Percentiles rank a stretch among this genome's conserved stretches.
These are phyloP conservation scores for Oryza punctata DNA, from an alignment of 176 grass and related monocot genomes.

Conservation along the genomic window DNA sequence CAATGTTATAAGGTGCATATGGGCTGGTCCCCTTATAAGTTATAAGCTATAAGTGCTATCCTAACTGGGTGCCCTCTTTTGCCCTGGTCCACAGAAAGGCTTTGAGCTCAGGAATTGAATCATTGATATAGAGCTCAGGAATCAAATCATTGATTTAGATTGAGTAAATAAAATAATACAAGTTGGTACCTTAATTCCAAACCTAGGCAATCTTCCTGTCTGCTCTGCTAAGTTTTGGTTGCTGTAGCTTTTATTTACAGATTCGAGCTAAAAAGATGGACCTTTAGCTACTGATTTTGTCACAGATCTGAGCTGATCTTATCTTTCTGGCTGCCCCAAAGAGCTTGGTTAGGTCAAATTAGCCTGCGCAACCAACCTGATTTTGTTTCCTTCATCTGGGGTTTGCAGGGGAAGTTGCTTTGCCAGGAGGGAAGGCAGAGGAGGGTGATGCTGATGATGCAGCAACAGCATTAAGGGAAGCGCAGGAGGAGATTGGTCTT, in stretches of 20 bases:
- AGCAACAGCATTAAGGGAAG: constrained; percentile 51
- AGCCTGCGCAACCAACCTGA: background rate
- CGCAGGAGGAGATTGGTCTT: constrained; percentile 59
- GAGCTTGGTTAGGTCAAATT: constrained; percentile 11
- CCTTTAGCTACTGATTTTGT: background rate
- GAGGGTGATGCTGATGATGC: constrained; percentile 51
- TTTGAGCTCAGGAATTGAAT: background rate
- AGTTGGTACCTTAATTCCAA: background rate
- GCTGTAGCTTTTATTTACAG: constrained; percentile 1
- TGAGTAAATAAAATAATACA: background rate
- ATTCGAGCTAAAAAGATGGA: constrained; percentile 19
- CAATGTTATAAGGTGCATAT: background rate
- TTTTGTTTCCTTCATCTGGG: background rate
- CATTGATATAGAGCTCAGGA: background rate
- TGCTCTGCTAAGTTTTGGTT: constrained; percentile 12
- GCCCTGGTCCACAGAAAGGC: background rate
- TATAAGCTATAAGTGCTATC: too few species aligned
- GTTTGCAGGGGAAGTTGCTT: constrained; percentile 54
- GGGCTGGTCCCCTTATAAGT: background rate
- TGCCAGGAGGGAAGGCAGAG: constrained; percentile 51
- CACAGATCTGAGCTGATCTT: background rate
- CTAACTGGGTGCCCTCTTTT: background rate
- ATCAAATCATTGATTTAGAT: background rate
- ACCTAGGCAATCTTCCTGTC: background rate
- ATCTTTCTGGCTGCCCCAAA: background rate